Evolutionary conservation across 73 alveolate genomes (phyloP), one percentile per base, ranked within the genome.

Genomic region (Paramecium sonneborni): DNA sequence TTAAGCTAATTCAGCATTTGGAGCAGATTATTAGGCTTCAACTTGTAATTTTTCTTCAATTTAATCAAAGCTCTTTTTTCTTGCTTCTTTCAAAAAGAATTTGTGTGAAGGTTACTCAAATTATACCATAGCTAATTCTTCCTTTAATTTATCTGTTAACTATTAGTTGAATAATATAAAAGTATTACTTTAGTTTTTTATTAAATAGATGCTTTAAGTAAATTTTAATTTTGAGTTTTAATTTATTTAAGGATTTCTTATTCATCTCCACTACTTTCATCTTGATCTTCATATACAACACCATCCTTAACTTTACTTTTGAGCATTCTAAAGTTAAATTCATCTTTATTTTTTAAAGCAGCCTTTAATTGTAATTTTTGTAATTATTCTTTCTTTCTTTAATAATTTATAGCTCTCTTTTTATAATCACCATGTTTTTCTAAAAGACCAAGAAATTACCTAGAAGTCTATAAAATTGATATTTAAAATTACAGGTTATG

Each of bases 341-440:
- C 90, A 43, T 79, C 90, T 62, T 79, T 79, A 79, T 79, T 79
- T 44, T 37, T 1, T 23, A 79, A 44, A 18, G 90, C 69, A 24
- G 90, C 90, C 14, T 79, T 79, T 46, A 79, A 79, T 39, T 79
- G n/a, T 18, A 79, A 46, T 79, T 23, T 79, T 44, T 79, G 55
- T 24, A 79, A 46, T 79, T 79, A 23, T 24, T 79, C 72, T 23
- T 34, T 39, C 43, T 79, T 79, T 79, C 76, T 79, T 6, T 79
- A 44, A 46, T 43, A 79, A 79, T 79, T 79, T n/a, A 34, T 79
- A 38, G 90, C 90, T 44, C 90, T 79, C 72, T 79, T 79, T 24
- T 79, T 79, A 43, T 79, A 79, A 41, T 79, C 90, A 23, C 30
- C 48, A 79, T 79, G 90, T 26, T 79, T 79, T 79, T 79, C 90